phyloP scores from a whole-genome alignment of 1,284 basidiomycete genomes.

The Ceratobasidium papillatum region DNA sequence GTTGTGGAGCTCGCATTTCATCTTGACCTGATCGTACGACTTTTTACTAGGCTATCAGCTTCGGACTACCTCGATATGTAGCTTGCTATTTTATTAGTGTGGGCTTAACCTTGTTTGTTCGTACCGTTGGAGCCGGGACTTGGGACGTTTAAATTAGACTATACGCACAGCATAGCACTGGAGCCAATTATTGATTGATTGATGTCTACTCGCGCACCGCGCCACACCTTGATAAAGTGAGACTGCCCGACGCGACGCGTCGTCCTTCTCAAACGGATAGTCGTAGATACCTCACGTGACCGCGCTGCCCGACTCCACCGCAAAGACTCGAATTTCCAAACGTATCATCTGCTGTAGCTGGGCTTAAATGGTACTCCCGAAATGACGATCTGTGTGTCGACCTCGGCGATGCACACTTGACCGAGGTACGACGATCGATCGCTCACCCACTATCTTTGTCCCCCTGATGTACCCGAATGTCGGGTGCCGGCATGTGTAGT shows the following conservation, averaged over 20 bases:
- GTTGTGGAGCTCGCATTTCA: not conserved
- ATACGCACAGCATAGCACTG: not conserved
- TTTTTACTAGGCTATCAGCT: not conserved
- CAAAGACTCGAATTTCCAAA: too few species aligned
- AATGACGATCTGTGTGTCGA: not conserved
- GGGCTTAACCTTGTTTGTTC: not conserved
- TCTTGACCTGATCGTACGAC: not conserved
- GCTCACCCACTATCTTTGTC: too few species aligned
- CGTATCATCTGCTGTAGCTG: too few species aligned
- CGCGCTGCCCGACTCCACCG: not conserved
- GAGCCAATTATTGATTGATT: not conserved
- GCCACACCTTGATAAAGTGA: not conserved
- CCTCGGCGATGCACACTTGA: not conserved
- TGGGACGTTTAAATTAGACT: not conserved
- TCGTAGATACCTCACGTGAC: not conserved
- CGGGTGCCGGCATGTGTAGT: too few species aligned
- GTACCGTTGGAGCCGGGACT: not conserved
- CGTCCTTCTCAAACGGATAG: not conserved
- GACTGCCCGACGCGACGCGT: not conserved
- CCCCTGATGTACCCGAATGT: too few species aligned
- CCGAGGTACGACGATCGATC: not conserved
- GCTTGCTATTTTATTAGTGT: not conserved
- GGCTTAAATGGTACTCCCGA: not conserved
- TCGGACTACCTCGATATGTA: constrained; percentile 14
- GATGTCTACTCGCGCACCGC: not conserved